These are phyloP conservation scores for Neofusicoccum ribis DNA, from an alignment of 2,329 filamentous ascomycete genomes.

Conservation along the genomic window DNA sequence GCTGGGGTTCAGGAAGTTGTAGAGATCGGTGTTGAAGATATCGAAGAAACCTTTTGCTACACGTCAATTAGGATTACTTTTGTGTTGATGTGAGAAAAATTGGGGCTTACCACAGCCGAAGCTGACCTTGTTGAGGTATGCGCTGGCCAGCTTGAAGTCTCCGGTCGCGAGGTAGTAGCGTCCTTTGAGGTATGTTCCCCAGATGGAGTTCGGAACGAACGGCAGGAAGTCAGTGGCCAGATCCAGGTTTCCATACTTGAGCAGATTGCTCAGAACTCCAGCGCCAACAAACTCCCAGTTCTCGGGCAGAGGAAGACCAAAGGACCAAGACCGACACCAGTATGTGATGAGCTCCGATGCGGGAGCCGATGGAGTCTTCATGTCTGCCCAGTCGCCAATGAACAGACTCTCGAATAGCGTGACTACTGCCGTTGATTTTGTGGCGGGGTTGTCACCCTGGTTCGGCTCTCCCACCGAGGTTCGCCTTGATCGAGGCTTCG, in stretches of 20 bases:
- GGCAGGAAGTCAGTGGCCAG: conserved; percentile 66
- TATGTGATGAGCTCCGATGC: conserved; percentile 41
- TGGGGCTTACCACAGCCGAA: conserved; percentile 72
- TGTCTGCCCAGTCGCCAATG: conserved; percentile 32
- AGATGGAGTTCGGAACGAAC: conserved; percentile 59
- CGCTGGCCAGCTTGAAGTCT: conserved; percentile 71
- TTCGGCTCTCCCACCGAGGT: background rate
- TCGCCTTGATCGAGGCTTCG: conserved; percentile 5
- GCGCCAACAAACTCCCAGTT: conserved; percentile 37
- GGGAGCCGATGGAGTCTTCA: conserved; percentile 34
- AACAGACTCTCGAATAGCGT: conserved; percentile 43
- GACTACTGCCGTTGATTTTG: conserved; percentile 21
- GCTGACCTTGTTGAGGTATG: conserved; percentile 79
- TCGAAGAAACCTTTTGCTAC: conserved; percentile 37
- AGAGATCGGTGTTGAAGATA: conserved; percentile 44
- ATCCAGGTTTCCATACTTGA: conserved; percentile 44
- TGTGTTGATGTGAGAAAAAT: background rate
- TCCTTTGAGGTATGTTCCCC: conserved; percentile 77
- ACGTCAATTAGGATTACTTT: conserved; percentile 24
- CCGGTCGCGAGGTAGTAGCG: conserved; percentile 73
- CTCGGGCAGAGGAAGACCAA: conserved; percentile 24
- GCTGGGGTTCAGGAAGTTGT: conserved; percentile 70
- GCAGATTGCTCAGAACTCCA: conserved; percentile 46
- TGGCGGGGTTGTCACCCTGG: conserved; percentile 12
- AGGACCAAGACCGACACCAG: conserved; percentile 49